Conservation (phyloP, 1,284 basidiomycete genomes). For the Trametes hirsuta region DNA sequence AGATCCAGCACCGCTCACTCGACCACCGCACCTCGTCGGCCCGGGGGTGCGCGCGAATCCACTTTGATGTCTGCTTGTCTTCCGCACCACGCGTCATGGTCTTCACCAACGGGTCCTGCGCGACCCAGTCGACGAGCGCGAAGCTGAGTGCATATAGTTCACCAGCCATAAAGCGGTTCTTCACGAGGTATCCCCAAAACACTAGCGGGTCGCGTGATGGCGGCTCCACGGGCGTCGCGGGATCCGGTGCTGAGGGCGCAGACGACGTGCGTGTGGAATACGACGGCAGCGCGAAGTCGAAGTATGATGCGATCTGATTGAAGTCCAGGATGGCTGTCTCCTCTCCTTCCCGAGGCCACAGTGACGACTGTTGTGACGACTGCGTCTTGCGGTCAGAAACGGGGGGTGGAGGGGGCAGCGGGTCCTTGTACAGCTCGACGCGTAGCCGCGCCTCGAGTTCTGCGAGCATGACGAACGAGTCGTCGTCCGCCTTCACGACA, state of each 20-base stretch:
- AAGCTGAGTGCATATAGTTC: conserved; percentile 93
- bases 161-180: conserved; percentile 95
- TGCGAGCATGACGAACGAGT: conserved; percentile 91
- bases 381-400: conserved; percentile 10
- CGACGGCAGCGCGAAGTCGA: conserved; percentile 5
- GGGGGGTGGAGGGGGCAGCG: conserved; percentile 22
- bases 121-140: conserved; percentile 89
- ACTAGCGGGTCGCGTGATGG: conserved; percentile 67
- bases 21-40: conserved; percentile 84
- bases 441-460: conserved; percentile 89
- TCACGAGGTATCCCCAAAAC: conserved; percentile 96
- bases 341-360: background rate
- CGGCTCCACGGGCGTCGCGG: conserved; percentile 1
- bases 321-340: conserved; percentile 10
- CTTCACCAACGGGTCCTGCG: conserved; percentile 72
- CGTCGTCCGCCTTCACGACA: conserved; percentile 92
- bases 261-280: conserved; percentile 13
- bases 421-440: conserved; percentile 59
- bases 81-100: conserved; percentile 83
- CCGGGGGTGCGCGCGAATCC: conserved; percentile 91
- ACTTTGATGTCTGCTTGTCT: conserved; percentile 94
- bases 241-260: background rate
- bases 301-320: conserved; percentile 17
- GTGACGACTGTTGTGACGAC: conserved; percentile 1
- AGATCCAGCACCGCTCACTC: conserved; percentile 96